Evolutionary conservation across 352 stramenopile genomes (phyloP), one percentile per base, ranked within the genome.

Genomic region (Phytophthora sojae): DNA sequence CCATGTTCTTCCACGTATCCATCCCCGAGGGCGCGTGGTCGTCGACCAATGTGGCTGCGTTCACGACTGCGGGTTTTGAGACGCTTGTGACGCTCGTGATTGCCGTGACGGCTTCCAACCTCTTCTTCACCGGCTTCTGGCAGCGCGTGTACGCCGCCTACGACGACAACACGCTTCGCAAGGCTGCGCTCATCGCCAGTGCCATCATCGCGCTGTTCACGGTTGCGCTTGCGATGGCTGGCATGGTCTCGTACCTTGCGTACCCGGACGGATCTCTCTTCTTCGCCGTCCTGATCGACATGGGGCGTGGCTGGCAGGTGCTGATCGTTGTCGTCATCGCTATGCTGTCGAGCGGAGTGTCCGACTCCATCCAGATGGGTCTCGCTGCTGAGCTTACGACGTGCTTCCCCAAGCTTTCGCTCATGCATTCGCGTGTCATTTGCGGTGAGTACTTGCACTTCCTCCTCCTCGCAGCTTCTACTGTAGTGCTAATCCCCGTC

Each of bases 51-150:
- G 67, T 92, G 35, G 82, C 76, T 37, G 80, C 81, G 8, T 89
- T 92, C 66, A 90, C 82, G 3, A 66, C 57, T 11, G 53, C 23
- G 9, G 84, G 84, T 19, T 92, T 92, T 58, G 82, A 92, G 71
- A 79, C 82, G 44, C 70, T 92, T 9, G 76, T 92, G 47, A 92
- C 84, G 55, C 79, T 92, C 19, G 73, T 76, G 21, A 88, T 92
- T 56, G 84, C 84, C 23, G 62, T 92, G 25, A 77, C 73, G 2
- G 73, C 82, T 5, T 82, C 84, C 32, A 90, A 89, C 64, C 60
- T 92, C 17, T 92, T 92, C 71, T 88, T 89, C 67, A 90, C 84
- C 64, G 84, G 82, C 66, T 92, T 87, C 63, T 92, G 84, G 84
- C 84, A 90, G 71, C 82, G 84, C 25, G 83, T 90, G 56, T 91